Conservation (phyloP, 2,329 filamentous ascomycete genomes). For the Neofusicoccum umdonicola region DNA sequence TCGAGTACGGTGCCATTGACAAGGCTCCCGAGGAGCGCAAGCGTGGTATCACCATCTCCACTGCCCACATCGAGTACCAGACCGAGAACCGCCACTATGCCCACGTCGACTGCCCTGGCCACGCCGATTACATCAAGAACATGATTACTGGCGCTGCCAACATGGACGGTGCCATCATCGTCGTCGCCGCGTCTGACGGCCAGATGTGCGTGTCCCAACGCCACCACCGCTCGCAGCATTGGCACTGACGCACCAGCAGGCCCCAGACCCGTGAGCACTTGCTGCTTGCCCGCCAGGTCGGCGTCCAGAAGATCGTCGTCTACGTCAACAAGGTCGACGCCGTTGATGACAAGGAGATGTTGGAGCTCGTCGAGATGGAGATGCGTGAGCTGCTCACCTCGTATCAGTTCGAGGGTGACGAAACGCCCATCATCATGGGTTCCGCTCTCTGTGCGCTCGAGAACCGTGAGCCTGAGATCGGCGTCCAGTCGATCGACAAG, state of each 20-base stretch:
- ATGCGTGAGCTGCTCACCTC: constrained; percentile 93
- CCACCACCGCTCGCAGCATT: neutral
- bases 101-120: constrained; percentile 98
- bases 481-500: constrained; percentile 82
- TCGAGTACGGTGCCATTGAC: constrained; percentile 97
- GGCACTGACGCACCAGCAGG: constrained; percentile 36
- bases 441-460: constrained; percentile 95
- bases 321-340: constrained; percentile 99
- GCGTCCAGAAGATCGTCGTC: constrained; percentile 96
- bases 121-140: constrained; percentile 99
- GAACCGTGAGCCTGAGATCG: constrained; percentile 81
- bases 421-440: constrained; percentile 95
- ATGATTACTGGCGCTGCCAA: constrained; percentile 99
- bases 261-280: constrained; percentile 98
- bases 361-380: constrained; percentile 99
- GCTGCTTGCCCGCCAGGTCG: constrained; percentile 94
- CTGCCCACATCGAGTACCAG: constrained; percentile 96
- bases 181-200: constrained; percentile 95
- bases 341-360: constrained; percentile 96
- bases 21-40: constrained; percentile 99
- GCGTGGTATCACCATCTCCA: constrained; percentile 99
- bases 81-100: constrained; percentile 95
- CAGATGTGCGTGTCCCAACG: constrained; percentile 67
- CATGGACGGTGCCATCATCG: constrained; percentile 99
- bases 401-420: constrained; percentile 97